Evolutionary conservation across 768 basidiomycete genomes (phyloP).

Genomic region (Tricholoma flavovirens): DNA sequence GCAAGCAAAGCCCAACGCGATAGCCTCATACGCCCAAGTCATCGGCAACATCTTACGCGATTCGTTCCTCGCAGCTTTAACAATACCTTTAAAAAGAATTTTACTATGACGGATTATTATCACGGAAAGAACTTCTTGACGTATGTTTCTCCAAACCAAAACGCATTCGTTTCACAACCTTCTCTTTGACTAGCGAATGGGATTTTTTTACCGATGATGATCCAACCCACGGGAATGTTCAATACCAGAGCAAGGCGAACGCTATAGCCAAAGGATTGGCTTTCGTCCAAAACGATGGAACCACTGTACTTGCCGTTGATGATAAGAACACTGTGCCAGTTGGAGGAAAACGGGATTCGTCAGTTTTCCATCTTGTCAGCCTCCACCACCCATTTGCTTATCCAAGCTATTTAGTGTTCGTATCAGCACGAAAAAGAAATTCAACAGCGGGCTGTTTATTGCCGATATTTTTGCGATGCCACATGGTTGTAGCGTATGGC

Average conservation of each 20-base stretch:
- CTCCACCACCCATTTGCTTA: slow-evolving; percentile 3
- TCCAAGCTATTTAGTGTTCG: slow-evolving; percentile 45
- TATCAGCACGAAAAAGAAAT: slow-evolving; percentile 58
- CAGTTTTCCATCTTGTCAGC: slow-evolving; percentile 17
- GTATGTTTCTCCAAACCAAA: slow-evolving; percentile 26
- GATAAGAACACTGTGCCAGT: slow-evolving; percentile 38
- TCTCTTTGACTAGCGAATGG: slow-evolving; percentile 43
- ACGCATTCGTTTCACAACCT: not conserved
- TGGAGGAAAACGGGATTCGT: slow-evolving; percentile 55
- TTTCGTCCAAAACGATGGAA: slow-evolving; percentile 52
- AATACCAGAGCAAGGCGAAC: slow-evolving; percentile 43
- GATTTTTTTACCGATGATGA: slow-evolving; percentile 58
- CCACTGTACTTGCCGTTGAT: slow-evolving; percentile 61
- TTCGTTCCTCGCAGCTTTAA: slow-evolving; percentile 17
- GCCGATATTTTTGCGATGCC: slow-evolving; percentile 68
- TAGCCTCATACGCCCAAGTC: slow-evolving; percentile 14
- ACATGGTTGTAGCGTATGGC: slow-evolving; percentile 60
- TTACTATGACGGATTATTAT: slow-evolving; percentile 30
- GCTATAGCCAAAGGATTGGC: slow-evolving; percentile 53
- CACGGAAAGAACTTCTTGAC: slow-evolving; percentile 53
- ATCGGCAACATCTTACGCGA: slow-evolving; percentile 18
- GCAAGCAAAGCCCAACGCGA: slow-evolving; percentile 24
- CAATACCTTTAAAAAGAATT: slow-evolving; percentile 17
- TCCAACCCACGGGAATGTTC: slow-evolving; percentile 67
- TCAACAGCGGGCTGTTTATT: slow-evolving; percentile 65